A percentile compares a stretch with the other conserved stretches of the same genome.
Conservation (phyloP, 176 grass and related monocot genomes). For the Hyparrhenia diplandra region DNA sequence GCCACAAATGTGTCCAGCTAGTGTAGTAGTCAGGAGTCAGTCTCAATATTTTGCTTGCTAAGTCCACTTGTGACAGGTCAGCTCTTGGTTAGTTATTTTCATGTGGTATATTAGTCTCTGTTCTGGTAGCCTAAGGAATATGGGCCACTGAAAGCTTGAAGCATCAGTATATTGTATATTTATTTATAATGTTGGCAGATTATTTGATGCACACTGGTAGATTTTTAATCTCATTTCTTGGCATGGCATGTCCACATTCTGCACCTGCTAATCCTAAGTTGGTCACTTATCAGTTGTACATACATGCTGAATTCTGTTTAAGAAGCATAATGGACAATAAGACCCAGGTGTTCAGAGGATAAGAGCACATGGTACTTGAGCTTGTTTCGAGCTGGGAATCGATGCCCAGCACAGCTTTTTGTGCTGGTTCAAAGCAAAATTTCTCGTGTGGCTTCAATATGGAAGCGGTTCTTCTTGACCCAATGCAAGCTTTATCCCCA, state of each 20-base stretch:
- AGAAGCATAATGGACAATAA: not conserved
- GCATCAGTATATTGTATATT: not conserved
- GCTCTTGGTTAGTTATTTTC: not conserved
- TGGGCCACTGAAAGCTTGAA: not conserved
- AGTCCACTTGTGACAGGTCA: not conserved
- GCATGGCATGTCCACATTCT: not conserved
- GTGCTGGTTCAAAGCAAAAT: slow-evolving; percentile 16
- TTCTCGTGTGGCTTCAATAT: slow-evolving; percentile 10
- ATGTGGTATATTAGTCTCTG: not conserved
- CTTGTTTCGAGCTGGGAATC: slow-evolving; percentile 21
- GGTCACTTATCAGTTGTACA: not conserved
- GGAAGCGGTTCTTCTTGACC: not conserved
- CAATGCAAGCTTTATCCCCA: not conserved
- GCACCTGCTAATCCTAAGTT: not conserved
- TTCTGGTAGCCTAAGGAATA: not conserved
- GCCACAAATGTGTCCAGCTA: not conserved
- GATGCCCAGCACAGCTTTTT: slow-evolving; percentile 10
- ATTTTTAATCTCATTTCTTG: not conserved
- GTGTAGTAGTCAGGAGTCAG: not conserved
- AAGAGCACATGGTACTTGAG: slow-evolving; percentile 20
- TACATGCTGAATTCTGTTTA: not conserved
- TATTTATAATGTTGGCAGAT: not conserved
- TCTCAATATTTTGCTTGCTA: slow-evolving; percentile 2
- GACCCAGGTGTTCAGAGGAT: not conserved
- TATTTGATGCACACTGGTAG: not conserved